phyloP scores from a whole-genome alignment of 768 basidiomycete genomes.

The Podaxis sp. region DNA sequence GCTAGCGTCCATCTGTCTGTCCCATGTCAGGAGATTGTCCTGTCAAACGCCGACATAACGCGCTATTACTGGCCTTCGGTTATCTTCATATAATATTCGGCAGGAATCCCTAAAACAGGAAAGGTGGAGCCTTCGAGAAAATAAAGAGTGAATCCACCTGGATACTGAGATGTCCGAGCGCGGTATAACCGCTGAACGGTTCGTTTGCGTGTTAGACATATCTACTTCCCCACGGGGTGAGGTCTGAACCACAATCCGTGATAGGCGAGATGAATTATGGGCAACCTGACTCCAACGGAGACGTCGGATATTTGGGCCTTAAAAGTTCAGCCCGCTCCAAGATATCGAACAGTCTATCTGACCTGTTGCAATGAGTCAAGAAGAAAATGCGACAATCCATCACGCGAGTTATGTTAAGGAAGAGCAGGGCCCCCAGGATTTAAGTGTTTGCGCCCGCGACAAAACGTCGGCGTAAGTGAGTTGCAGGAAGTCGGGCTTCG shows the following conservation, averaged over 20 bases:
- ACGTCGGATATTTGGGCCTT: background rate
- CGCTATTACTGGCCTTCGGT: background rate
- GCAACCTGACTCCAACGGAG: background rate
- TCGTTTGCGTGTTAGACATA: background rate
- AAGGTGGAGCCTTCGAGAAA: background rate
- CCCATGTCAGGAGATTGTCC: background rate
- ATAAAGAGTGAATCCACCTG: background rate
- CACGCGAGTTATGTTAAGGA: no score
- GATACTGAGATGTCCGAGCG: background rate
- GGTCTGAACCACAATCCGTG: background rate
- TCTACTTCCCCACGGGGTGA: background rate
- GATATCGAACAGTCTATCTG: background rate
- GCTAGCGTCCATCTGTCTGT: no score
- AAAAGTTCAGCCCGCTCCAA: background rate
- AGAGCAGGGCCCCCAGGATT: no score
- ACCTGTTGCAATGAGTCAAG: background rate
- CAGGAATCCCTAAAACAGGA: background rate
- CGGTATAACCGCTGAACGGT: background rate
- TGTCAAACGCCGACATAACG: background rate
- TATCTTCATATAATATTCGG: background rate
- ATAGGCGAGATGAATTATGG: background rate
- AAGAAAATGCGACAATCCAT: background rate
- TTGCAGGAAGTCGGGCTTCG: background rate
- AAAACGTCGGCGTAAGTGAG: background rate
- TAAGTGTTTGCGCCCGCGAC: no score